phyloP scores from a whole-genome alignment of 2,329 filamentous ascomycete species.

The Aureobasidium mangrovei region DNA sequence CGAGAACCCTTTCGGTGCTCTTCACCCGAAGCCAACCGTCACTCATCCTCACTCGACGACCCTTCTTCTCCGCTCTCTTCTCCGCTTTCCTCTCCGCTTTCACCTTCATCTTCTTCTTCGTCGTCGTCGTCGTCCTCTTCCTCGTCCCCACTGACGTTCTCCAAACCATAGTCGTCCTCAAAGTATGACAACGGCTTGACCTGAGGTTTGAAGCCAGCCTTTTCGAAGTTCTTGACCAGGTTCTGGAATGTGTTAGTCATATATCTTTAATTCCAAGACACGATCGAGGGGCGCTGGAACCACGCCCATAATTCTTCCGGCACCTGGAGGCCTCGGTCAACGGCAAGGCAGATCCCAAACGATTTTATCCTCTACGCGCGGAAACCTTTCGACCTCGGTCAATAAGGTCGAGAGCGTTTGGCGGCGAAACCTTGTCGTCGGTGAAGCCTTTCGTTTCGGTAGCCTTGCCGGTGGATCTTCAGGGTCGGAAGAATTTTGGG shows the following conservation, averaged over 20 bases:
- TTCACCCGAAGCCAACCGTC: not conserved
- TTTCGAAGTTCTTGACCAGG: constrained; percentile 64
- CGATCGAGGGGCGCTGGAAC: not conserved
- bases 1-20: not conserved
- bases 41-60: constrained; percentile 34
- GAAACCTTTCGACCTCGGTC: no score
- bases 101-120: not conserved
- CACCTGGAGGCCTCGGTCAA: not conserved
- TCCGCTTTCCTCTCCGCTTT: not conserved
- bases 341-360: not conserved
- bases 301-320: not conserved
- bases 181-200: constrained; percentile 66
- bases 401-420: no score
- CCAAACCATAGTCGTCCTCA: constrained; percentile 87
- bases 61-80: constrained; percentile 39
- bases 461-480: no score
- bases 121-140: constrained; percentile 53
- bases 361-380: no score
- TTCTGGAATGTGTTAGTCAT: constrained; percentile 41
- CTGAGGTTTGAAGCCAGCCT: constrained; percentile 69
- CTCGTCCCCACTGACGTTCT: constrained; percentile 81
- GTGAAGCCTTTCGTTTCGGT: no score
- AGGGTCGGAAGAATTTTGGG: constrained; percentile 54
- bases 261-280: not conserved
- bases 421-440: no score